Evolutionary conservation across 208 protist genomes (phyloP).

Genomic region (Leishmania tarentolae): DNA sequence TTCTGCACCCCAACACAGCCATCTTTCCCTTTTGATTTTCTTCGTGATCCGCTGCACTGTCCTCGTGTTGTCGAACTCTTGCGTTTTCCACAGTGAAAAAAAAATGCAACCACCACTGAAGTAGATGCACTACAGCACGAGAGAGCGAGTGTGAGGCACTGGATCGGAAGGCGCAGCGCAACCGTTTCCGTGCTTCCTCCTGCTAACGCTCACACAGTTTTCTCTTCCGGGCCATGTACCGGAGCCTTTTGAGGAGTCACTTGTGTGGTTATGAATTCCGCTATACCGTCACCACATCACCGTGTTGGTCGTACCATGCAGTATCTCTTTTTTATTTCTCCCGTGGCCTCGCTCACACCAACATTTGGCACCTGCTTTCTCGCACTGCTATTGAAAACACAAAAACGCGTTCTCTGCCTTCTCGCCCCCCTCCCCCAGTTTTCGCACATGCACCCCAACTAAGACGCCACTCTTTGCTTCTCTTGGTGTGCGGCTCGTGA

Average conservation of each 20-base stretch:
- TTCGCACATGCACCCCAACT: not conserved
- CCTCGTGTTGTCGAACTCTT: not conserved
- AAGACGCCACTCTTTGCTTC: not conserved
- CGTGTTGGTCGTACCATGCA: not conserved
- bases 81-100: not conserved
- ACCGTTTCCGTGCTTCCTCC: constrained; percentile 3
- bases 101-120: not conserved
- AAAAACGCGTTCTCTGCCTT: not conserved
- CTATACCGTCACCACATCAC: not conserved
- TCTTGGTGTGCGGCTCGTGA: not conserved
- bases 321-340: not conserved
- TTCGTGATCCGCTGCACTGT: not conserved
- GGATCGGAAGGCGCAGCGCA: not conserved
- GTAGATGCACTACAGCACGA: not conserved
- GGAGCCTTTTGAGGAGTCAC: not conserved
- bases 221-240: constrained; percentile 14
- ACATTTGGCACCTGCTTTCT: not conserved
- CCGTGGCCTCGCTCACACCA: not conserved
- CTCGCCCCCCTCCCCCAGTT: too few relatives aligned
- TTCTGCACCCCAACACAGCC: not conserved
- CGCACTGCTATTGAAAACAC: not conserved
- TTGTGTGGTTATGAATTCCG: not conserved
- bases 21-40: not conserved
- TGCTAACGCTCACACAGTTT: not conserved
- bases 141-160: not conserved